Base-by-base conservation (phyloP, 2,329 filamentous ascomycete species). In the Paradendryphiella salina region DNA sequence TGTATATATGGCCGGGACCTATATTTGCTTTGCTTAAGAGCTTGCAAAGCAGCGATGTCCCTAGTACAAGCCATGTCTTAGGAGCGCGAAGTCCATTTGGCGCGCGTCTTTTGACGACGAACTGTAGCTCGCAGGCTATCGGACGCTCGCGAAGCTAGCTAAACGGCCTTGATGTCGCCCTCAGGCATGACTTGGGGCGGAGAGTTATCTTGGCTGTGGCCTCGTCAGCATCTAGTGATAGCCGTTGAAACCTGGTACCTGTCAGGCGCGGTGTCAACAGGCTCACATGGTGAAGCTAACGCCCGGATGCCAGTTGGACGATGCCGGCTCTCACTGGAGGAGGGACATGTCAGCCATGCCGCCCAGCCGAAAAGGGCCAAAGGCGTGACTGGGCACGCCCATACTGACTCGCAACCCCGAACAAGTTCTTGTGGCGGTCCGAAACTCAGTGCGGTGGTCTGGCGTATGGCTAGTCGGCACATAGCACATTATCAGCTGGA, bases 21-120 rank as follows among this genome's bases (percentile, higher is more conserved):
- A 59, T 62, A 60, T 35, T 52, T 49, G 55, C 50, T 50, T 42
- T 35, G 42, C 23, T 54, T 59, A 60, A 58, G 57, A 45, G 45
- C 49, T 50, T 51, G 44, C 18, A 7, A 34, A 56, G 49, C 59
- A 62, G 47, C 59, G 50, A 48, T 59, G 41, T 33, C 51, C 57
- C 59, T 35, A 45, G 57, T 47, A 33, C 9, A 26, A 33, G 44
- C 11, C 15, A 26, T 46, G 46, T 18, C 29, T 23, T 47, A 40
- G 46, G 44, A 46, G 47, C 37, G 45, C 8, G 20, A 41, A 35
- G 18, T 42, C 20, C 46, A 48, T 44, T 50, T 44, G 43, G 36
- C 56, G 50, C 40, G 36, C 45, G 35, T 44, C 20, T 52, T 26
- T 40, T 46, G 46, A 44, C 40, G 33, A 43, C 42, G 42, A 44